These are phyloP conservation scores for Xenoacremonium recifei DNA, from an alignment of 2,329 filamentous ascomycete genomes.

Conservation along the genomic window DNA sequence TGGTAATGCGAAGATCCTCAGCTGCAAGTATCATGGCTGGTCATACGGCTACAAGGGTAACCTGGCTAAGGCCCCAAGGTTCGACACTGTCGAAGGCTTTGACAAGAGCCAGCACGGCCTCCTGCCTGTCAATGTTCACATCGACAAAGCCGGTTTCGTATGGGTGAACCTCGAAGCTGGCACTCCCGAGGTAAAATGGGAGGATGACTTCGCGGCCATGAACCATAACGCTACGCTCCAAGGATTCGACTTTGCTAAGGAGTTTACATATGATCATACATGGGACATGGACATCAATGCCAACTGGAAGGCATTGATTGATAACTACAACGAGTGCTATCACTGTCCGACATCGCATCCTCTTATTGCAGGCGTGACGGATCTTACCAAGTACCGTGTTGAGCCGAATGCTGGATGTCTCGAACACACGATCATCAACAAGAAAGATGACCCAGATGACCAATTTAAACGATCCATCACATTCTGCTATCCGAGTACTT, in stretches of 20 bases:
- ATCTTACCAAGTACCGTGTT: conserved; percentile 53
- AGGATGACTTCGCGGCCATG: conserved; percentile 47
- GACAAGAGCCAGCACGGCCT: conserved; percentile 54
- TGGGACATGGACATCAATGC: conserved; percentile 55
- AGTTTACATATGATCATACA: conserved; percentile 55
- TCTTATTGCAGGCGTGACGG: conserved; percentile 52
- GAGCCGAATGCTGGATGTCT: conserved; percentile 46
- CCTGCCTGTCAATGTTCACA: conserved; percentile 50
- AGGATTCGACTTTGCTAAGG: conserved; percentile 41
- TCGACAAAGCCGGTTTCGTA: conserved; percentile 54
- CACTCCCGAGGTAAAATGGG: conserved; percentile 46
- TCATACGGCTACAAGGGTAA: conserved; percentile 58
- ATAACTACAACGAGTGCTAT: conserved; percentile 66
- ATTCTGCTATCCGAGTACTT: conserved; percentile 48
- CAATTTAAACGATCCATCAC: conserved; percentile 44
- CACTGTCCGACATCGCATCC: conserved; percentile 60
- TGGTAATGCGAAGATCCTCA: conserved; percentile 50
- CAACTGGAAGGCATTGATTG: conserved; percentile 59
- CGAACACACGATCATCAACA: conserved; percentile 42
- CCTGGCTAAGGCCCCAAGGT: conserved; percentile 59
- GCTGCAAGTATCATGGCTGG: conserved; percentile 63
- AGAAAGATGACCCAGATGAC: conserved; percentile 44
- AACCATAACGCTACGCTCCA: conserved; percentile 44
- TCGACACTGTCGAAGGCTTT: conserved; percentile 54
- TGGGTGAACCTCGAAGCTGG: conserved; percentile 55